phyloP scores from a whole-genome alignment of 2,329 filamentous ascomycete genomes.

The Metarhizium humberi region DNA sequence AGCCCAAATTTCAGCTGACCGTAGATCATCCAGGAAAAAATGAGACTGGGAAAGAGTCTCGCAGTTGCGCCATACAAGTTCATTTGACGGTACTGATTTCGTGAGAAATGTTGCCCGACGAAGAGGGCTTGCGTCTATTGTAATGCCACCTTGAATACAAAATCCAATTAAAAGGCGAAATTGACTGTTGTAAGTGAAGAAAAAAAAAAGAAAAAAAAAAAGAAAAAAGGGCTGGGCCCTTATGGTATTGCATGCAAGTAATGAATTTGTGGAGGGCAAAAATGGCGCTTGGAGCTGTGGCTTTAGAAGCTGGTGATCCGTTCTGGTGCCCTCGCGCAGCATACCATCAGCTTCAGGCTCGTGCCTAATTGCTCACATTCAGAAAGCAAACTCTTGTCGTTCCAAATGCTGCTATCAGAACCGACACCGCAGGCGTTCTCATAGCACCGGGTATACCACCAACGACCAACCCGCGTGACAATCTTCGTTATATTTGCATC shows the following conservation, averaged over 20 bases:
- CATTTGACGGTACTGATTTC: neutral
- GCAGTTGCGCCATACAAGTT: neutral
- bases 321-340: constrained; percentile 76
- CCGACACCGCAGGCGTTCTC: constrained; percentile 52
- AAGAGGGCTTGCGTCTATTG: neutral
- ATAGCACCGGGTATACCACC: constrained; percentile 96
- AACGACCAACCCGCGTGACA: constrained; percentile 82
- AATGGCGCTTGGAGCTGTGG: neutral
- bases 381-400: constrained; percentile 60
- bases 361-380: constrained; percentile 85
- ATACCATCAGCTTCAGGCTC: constrained; percentile 83
- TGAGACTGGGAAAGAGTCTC: neutral
- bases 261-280: neutral
- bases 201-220: neutral
- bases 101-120: neutral
- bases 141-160: neutral
- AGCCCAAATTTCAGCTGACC: neutral
- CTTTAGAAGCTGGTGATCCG: constrained; percentile 38
- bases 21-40: neutral
- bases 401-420: constrained; percentile 60
- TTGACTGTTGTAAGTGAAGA: neutral
- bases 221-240: neutral
- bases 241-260: neutral
- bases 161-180: neutral
- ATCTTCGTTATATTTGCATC: constrained; percentile 87